Conservation (phyloP, 352 stramenopile genomes). For the Nothophytophthora sp. region DNA sequence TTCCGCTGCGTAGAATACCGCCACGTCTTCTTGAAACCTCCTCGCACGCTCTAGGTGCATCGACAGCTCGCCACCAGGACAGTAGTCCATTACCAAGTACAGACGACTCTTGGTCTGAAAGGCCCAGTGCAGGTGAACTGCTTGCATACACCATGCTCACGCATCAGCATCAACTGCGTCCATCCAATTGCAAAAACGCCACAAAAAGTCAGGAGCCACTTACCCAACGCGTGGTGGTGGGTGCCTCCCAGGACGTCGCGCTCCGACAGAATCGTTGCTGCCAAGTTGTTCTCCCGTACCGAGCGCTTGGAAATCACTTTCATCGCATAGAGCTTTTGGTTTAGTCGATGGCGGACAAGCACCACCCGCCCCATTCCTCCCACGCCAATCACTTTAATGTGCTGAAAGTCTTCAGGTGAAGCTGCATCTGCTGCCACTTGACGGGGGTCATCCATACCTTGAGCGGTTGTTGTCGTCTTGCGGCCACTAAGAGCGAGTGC, state of each 20-base stretch:
- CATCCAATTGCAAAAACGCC: neutral
- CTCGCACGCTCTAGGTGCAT: slow-evolving; percentile 45
- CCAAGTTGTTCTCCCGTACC: slow-evolving; percentile 55
- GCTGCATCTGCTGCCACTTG: slow-evolving; percentile 11
- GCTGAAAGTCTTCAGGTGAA: slow-evolving; percentile 75
- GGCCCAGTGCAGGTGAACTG: slow-evolving; percentile 78
- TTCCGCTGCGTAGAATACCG: slow-evolving; percentile 75
- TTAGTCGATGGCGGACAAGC: slow-evolving; percentile 59
- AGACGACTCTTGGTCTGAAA: slow-evolving; percentile 68
- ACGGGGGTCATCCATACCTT: neutral
- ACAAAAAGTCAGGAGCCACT: neutral
- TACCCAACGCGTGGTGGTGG: slow-evolving; percentile 62
- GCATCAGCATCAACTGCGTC: neutral
- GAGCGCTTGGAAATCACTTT: slow-evolving; percentile 68
- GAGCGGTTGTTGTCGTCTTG: too few species aligned
- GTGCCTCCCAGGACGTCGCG: slow-evolving; percentile 77
- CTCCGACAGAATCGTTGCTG: slow-evolving; percentile 67
- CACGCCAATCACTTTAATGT: slow-evolving; percentile 89
- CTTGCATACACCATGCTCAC: neutral
- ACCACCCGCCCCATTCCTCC: slow-evolving; percentile 87
- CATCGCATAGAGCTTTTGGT: slow-evolving; percentile 75
- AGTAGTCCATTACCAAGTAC: slow-evolving; percentile 87
- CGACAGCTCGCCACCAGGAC: slow-evolving; percentile 70
- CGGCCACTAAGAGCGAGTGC: slow-evolving; percentile 80
- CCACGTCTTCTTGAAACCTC: slow-evolving; percentile 54